These are phyloP conservation scores for Naegleria lovaniensis DNA, from an alignment of 208 protist genomes.

Conservation along the genomic window DNA sequence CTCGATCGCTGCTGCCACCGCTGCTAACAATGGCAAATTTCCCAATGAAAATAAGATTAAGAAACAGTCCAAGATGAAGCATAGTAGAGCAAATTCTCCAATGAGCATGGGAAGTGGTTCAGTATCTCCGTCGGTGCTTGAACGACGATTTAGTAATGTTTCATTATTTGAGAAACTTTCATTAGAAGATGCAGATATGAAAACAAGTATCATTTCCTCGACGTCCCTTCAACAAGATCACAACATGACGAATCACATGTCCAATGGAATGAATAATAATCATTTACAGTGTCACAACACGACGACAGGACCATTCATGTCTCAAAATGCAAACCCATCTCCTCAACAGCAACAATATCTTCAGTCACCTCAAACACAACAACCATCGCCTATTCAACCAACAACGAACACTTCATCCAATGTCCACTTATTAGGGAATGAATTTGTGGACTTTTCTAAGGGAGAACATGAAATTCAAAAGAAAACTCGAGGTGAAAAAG, in stretches of 20 bases:
- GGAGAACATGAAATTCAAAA: not conserved
- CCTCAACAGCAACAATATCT: too few relatives aligned
- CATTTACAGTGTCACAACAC: not conserved
- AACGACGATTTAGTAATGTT: not conserved
- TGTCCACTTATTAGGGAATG: not conserved
- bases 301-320: too few relatives aligned
- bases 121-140: too few relatives aligned
- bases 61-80: not conserved
- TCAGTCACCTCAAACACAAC: too few relatives aligned
- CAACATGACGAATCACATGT: too few relatives aligned
- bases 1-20: not conserved
- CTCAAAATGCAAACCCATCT: too few relatives aligned
- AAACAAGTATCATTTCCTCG: too few relatives aligned
- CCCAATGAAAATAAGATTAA: not conserved
- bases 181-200: too few relatives aligned
- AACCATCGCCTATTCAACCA: not conserved
- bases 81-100: not conserved
- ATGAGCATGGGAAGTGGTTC: not conserved
- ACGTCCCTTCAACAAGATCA: not conserved
- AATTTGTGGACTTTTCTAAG: not conserved
- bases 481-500: not conserved
- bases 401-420: not conserved
- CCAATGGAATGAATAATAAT: not conserved
- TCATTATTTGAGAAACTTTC: not conserved
- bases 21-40: not conserved